Evolutionary conservation across 2,329 filamentous ascomycete species (phyloP), one percentile per base, ranked within the genome.

Genomic region (Aspergillus candidus): DNA sequence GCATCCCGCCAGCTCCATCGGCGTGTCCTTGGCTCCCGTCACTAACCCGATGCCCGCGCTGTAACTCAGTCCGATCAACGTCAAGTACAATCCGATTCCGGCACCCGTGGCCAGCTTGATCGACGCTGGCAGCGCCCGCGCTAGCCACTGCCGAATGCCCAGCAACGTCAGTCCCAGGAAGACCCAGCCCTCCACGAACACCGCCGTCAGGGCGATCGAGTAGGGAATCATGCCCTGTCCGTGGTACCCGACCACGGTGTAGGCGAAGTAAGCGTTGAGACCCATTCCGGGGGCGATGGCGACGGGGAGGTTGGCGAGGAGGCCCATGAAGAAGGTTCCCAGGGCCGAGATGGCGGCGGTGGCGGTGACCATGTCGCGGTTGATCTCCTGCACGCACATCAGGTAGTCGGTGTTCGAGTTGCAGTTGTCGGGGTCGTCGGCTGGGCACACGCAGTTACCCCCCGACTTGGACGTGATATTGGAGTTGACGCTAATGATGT

Each of bases 101-200:
- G 88, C 86, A 50, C 86, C 86, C 12, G 86, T 91, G 11, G 88
- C 88, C 43, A 93, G 80, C 68, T 94, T 94, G 70, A 94, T 90
- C 43, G 84, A 88, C 33, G 80, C 77, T 1, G 88, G 88, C 50
- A 94, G 88, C 35, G 85, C 83, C 53, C 87, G 81, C 13, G 88
- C 88, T 18, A 94, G 79, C 88, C 88, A 94, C 63, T 94, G 88
- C 11, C 88, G 83, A 70, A 94, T 77, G 32, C 88, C 88, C 41
- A 90, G 74, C 31, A 94, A 63, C 1, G 88, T 88, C 33, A 94
- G 76, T 3, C 72, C 85, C 40, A 94, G 79, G 68, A 94, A 94
- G 49, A 94, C 82, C 64, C 86, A 86, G 32, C 88, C 88, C 66
- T 94, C 88, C 11, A 93, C 83, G 61, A 94, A 94, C 53, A 93